A percentile compares a stretch with the other conserved stretches of the same genome.
phyloP scores from a whole-genome alignment of 495 filamentous ascomycete species.

The Annulohypoxylon bovei region DNA sequence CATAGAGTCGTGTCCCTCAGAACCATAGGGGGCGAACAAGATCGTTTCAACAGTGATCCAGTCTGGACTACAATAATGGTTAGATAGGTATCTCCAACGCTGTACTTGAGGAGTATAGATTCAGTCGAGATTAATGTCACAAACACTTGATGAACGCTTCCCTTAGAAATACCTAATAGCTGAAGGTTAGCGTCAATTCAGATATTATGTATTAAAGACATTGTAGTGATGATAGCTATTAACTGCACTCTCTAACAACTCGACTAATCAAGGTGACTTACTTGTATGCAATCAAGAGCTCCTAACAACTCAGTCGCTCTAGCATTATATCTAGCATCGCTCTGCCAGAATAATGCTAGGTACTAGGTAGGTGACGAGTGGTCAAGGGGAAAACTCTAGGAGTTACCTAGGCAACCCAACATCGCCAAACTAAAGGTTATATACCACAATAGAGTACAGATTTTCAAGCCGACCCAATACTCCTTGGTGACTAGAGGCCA shows the following conservation, averaged over 20 bases:
- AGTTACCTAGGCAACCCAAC: too few relatives aligned
- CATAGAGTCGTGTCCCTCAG: not conserved
- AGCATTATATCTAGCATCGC: too few relatives aligned
- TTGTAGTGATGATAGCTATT: not conserved
- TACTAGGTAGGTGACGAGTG: too few relatives aligned
- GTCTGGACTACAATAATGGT: not conserved
- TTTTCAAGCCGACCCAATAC: too few relatives aligned
- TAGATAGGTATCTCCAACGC: not conserved
- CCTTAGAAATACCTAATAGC: not conserved
- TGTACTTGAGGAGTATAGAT: not conserved
- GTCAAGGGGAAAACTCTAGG: too few relatives aligned
- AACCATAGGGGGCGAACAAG: not conserved
- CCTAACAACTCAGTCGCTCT: not conserved
- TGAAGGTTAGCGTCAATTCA: conserved; percentile 14
- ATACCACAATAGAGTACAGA: too few relatives aligned
- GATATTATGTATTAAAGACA: not conserved
- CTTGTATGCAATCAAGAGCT: not conserved
- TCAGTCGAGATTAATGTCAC: not conserved
- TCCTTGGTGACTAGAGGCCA: too few relatives aligned
- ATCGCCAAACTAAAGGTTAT: too few relatives aligned
- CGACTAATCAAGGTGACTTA: conserved; percentile 6
- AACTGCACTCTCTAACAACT: not conserved
- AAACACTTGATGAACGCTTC: not conserved
- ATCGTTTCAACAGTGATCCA: not conserved
- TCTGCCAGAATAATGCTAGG: too few relatives aligned